These are phyloP conservation scores for Samsoniella hepiali DNA, from an alignment of 2,329 filamentous ascomycete genomes.

Conservation along the genomic window DNA sequence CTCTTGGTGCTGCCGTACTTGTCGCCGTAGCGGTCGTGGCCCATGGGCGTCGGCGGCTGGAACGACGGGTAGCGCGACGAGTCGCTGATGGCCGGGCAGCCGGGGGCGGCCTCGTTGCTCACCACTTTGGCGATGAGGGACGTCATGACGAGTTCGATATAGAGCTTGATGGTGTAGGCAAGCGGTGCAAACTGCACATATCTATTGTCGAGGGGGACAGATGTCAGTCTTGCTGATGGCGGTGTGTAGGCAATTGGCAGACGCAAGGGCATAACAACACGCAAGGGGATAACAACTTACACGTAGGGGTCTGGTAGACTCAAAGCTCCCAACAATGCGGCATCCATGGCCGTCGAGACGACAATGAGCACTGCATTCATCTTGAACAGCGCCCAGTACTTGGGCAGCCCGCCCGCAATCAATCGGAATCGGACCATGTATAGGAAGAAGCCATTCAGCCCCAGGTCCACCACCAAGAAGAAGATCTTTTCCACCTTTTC, in stretches of 20 bases:
- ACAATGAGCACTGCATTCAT: constrained; percentile 48
- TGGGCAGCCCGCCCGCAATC: constrained; percentile 44
- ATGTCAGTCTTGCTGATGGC: no score
- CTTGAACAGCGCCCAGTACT: constrained; percentile 47
- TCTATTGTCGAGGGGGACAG: neutral
- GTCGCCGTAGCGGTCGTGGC: constrained; percentile 2
- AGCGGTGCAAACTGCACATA: constrained; percentile 20
- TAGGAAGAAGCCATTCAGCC: constrained; percentile 50
- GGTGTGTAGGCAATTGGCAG: no score
- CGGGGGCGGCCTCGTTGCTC: constrained; percentile 5
- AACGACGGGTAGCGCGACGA: neutral
- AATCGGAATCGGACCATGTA: constrained; percentile 43
- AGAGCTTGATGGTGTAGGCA: constrained; percentile 19
- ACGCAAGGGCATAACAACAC: no score
- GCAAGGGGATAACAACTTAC: neutral
- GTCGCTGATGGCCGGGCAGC: neutral
- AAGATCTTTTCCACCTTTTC: constrained; percentile 40
- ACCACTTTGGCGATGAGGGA: constrained; percentile 19
- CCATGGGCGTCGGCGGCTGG: constrained; percentile 2
- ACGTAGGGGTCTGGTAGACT: constrained; percentile 21
- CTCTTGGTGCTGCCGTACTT: constrained; percentile 14
- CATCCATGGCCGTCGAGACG: constrained; percentile 48
- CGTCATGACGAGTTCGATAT: constrained; percentile 20
- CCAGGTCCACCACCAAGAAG: constrained; percentile 46
- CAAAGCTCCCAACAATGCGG: constrained; percentile 26